phyloP scores from a whole-genome alignment of 805 yeast genomes.

The Spencermartinsiella europaea region DNA sequence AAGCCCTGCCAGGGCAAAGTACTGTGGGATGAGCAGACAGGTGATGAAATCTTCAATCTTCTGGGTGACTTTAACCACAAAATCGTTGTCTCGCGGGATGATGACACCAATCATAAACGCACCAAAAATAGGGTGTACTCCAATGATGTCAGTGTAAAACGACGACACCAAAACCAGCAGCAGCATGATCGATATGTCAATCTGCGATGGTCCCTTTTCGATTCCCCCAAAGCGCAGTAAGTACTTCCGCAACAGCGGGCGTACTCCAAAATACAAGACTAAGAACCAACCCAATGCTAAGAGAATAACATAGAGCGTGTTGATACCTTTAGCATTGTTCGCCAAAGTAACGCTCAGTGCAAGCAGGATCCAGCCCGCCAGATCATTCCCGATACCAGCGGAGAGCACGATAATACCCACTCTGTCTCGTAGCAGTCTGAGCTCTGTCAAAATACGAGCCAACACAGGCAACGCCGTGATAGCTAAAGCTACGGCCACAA shows the following conservation, averaged over 20 bases:
- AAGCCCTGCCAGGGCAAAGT: conserved; percentile 76
- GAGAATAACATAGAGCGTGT: conserved; percentile 62
- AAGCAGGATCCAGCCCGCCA: conserved; percentile 74
- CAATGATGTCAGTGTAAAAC: conserved; percentile 76
- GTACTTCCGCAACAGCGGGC: conserved; percentile 42
- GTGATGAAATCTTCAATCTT: conserved; percentile 75
- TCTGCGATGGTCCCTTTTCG: conserved; percentile 51
- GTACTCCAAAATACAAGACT: conserved; percentile 52
- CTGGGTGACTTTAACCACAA: conserved; percentile 62
- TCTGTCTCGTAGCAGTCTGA: conserved; percentile 62
- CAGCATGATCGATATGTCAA: conserved; percentile 56
- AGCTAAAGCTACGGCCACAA: conserved; percentile 77
- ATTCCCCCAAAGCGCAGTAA: conserved; percentile 51
- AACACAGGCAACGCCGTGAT: conserved; percentile 84
- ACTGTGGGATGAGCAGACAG: conserved; percentile 65
- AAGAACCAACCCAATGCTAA: conserved; percentile 67
- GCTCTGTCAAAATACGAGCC: conserved; percentile 71
- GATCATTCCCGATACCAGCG: conserved; percentile 77
- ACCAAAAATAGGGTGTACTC: conserved; percentile 83
- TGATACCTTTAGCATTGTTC: conserved; percentile 60
- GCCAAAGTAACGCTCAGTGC: conserved; percentile 75
- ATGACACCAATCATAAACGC: conserved; percentile 74
- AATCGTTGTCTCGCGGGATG: conserved; percentile 71
- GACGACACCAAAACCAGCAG: conserved; percentile 59
- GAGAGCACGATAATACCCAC: conserved; percentile 62